Evolutionary conservation across 345 rosid species (phyloP), one percentile per base, ranked within the genome.

Genomic region (Sonneratia alba): DNA sequence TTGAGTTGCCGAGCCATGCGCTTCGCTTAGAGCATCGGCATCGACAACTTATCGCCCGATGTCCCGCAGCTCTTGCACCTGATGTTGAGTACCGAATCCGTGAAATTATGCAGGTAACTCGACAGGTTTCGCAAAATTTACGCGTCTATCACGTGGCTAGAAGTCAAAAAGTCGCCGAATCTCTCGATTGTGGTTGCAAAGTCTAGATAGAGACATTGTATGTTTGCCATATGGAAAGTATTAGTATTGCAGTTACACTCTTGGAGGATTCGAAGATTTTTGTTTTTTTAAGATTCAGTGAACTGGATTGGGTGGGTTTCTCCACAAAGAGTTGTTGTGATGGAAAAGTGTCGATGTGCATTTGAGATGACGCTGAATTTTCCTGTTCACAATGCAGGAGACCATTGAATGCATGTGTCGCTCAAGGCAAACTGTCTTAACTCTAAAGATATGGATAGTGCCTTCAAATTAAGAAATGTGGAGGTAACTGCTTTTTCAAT

Each of bases 321-420:
- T 48, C 53, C 53, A 48, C 13, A 4, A 64, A 13, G 36, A 22
- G 22, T 64, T 64, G 67, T 61, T 13, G 43, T 61, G 13, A 18
- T 64, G 18, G 22, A 16, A 64, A 64, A 27, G 13, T 64, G 13
- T 1, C 3, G 66, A 9, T 16, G 12, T n/a, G 38, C n/a, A 11
- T 3, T 34, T 27, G 36, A 11, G 12, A 36, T 36, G 8, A 7
- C 14, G 47, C 69, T 66, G 47, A 34, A 18, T 4, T 38, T 37
- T 34, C 45, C 13, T 56, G 34, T 27, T 48, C 70, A 16, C 21
- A 21, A 55, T 62, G 59, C 83, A 92, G 98, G 98, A 89, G 73
- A 89, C 98, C 9, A 82, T 93, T 71, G 90, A 90, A 77, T 90
- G 95, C 77, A 93, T 90, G 96, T 95, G 91, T 70, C 96, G 89